A percentile compares a stretch with the other conserved stretches of the same genome.
These are phyloP conservation scores for Penicillium crustosum DNA, from an alignment of 2,329 filamentous ascomycete species.

Conservation along the genomic window DNA sequence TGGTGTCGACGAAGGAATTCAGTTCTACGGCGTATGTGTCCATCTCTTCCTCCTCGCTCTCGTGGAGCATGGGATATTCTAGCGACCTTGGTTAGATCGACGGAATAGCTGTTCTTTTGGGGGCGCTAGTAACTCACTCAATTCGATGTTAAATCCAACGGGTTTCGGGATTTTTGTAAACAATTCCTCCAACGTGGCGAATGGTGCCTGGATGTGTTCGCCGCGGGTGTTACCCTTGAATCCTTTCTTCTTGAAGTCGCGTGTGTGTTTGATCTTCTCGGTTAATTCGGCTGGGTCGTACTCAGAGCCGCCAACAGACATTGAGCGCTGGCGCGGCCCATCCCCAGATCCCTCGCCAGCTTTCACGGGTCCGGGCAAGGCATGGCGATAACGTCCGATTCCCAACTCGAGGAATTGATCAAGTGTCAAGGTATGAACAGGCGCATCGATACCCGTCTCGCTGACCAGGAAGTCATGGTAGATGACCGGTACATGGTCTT, in stretches of 20 bases:
- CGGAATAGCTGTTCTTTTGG: constrained; percentile 26
- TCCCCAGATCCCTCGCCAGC: constrained; percentile 16
- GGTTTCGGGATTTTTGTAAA: constrained; percentile 78
- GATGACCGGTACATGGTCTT: constrained; percentile 95
- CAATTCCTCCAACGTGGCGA: constrained; percentile 91
- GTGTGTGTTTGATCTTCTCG: constrained; percentile 95
- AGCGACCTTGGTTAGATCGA: constrained; percentile 30
- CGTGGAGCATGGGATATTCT: constrained; percentile 95
- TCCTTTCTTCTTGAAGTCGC: constrained; percentile 90
- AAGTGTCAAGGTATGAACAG: constrained; percentile 89
- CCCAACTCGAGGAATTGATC: constrained; percentile 91
- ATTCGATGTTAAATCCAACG: constrained; percentile 96
- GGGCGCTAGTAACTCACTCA: constrained; percentile 57
- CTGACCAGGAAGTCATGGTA: constrained; percentile 98
- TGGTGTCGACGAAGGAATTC: constrained; percentile 94
- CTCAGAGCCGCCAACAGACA: constrained; percentile 59
- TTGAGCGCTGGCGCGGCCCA: constrained; percentile 50
- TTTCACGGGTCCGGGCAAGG: constrained; percentile 38
- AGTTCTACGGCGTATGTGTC: constrained; percentile 93
- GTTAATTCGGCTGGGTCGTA: constrained; percentile 47
- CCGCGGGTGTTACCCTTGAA: constrained; percentile 95
- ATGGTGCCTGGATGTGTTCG: constrained; percentile 92
- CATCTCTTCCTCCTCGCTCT: constrained; percentile 94
- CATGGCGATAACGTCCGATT: constrained; percentile 45
- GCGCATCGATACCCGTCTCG: constrained; percentile 94